Evolutionary conservation across 2,329 filamentous ascomycete species (phyloP), one percentile per base, ranked within the genome.

Genomic region (Xylariaceae sp.): DNA sequence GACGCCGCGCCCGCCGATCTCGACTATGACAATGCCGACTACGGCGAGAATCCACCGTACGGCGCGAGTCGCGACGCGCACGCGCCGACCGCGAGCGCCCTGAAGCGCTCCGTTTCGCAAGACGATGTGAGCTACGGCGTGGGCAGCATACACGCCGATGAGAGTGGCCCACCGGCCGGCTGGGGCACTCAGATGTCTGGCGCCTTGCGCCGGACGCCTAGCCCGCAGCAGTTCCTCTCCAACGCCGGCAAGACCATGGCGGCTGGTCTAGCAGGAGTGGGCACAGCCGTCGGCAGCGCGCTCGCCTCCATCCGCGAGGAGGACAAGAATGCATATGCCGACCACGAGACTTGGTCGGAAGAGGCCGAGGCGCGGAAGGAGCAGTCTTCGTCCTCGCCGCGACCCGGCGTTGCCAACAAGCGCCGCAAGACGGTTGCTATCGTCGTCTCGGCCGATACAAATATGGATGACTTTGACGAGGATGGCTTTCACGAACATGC

Each of bases 261-360:
- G 12, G 86, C 87, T 1, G 84, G 88, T 12, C 72, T 93, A 44
- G 82, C 86, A 17, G 88, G 87, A 8, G 87, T 87, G 0, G 84
- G 88, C 11, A 83, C 84, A 13, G 85, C 75, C 30, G 77, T 94
- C 40, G 87, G 87, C 26, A 87, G 82, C 41, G 88, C 87, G 17
- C 66, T 95, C 45, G 81, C 81, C 34, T 80, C 84, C 12, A 92
- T 93, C 45, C 75, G 83, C 35, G 85, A 94, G 56, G 88, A 93
- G 53, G 84, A 89, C 53, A 80, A 77, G 53, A 74, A 77, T 41
- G 82, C 82, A 32, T 92, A 83, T 56, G 80, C 78, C 43, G 90
- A 95, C 57, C 86, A 92, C 60, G 83, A 86, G 55, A 79, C 86
- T 33, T 95, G 90, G 90, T 88, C 83, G 11, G 88, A 95, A 58